Evolutionary conservation across 139 green algal genomes (phyloP).

Genomic region (Closterium sp.): DNA sequence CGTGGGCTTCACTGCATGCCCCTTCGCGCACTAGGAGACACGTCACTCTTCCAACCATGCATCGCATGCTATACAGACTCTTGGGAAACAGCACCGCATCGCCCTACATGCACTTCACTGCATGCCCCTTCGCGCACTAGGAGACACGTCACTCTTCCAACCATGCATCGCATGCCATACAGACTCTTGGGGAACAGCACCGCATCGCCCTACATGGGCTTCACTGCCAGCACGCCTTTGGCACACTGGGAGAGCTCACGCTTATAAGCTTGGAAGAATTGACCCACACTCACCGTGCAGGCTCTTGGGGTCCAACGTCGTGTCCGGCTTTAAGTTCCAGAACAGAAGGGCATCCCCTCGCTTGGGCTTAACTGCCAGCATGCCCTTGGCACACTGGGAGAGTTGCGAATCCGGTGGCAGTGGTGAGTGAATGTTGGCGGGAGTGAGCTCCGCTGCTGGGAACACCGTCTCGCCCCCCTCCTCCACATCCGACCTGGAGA

Average conservation of each 20-base stretch:
- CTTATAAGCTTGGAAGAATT: background rate
- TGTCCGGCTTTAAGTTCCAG: constrained; percentile 67
- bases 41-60: no score
- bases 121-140: no score
- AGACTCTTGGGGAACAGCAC: no score
- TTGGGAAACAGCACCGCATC: no score
- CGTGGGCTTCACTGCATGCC: no score
- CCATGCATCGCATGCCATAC: no score
- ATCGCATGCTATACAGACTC: no score
- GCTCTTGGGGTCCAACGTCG: constrained; percentile 58
- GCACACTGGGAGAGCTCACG: constrained; percentile 32
- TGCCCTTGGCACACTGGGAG: constrained; percentile 22
- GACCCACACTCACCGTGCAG: constrained; percentile 26
- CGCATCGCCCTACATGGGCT: no score
- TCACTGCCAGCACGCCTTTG: constrained; percentile 28
- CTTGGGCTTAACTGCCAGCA: constrained; percentile 46
- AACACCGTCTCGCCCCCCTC: constrained; percentile 77
- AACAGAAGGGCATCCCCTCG: constrained; percentile 61
- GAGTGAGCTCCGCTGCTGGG: constrained; percentile 18
- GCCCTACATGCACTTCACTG: no score
- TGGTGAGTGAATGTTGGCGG: background rate
- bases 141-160: no score
- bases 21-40: no score
- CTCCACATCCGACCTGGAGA: constrained; percentile 59
- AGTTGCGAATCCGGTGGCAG: constrained; percentile 3